Evolutionary conservation across 768 basidiomycete species (phyloP).

Genomic region (Rhodotorula paludigena): DNA sequence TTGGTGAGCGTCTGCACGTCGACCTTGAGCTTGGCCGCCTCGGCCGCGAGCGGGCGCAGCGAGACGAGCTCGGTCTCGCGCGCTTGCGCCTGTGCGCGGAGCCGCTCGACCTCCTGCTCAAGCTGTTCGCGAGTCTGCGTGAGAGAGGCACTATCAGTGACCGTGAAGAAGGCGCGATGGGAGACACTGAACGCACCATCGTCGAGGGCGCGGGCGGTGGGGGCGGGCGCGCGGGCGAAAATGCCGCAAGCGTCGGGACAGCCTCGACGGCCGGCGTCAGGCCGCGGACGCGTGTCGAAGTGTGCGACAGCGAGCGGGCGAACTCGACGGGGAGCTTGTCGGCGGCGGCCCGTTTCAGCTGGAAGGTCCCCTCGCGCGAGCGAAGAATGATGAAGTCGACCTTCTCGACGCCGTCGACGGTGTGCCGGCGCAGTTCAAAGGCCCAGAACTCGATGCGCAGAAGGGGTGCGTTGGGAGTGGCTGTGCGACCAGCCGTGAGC

Average conservation of each 20-base stretch:
- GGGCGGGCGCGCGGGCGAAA: background rate
- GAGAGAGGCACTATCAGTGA: background rate
- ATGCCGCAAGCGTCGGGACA: slow-evolving; percentile 2
- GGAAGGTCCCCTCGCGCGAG: slow-evolving; percentile 14
- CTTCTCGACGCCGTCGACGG: slow-evolving; percentile 27
- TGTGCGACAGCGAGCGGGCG: slow-evolving; percentile 25
- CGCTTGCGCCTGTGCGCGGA: background rate
- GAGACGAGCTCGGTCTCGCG: slow-evolving; percentile 5
- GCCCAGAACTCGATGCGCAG: slow-evolving; percentile 25
- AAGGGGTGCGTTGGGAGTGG: background rate
- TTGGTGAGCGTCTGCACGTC: slow-evolving; percentile 15
- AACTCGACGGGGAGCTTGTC: slow-evolving; percentile 19
- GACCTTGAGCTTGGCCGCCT: slow-evolving; percentile 13
- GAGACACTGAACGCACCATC: slow-evolving; percentile 2
- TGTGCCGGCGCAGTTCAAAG: slow-evolving; percentile 23
- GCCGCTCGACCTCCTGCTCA: slow-evolving; percentile 16
- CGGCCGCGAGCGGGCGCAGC: slow-evolving; percentile 16
- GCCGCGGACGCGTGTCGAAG: background rate
- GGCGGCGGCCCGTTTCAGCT: slow-evolving; percentile 17
- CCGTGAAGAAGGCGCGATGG: background rate
- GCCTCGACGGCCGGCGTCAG: slow-evolving; percentile 21
- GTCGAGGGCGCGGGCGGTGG: background rate
- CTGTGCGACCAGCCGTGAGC: background rate
- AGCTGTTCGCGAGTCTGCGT: slow-evolving; percentile 33
- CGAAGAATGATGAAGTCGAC: slow-evolving; percentile 36